Evolutionary conservation across 2,329 filamentous ascomycete genomes (phyloP).

Genomic region (Thermomyces lanuginosus): DNA sequence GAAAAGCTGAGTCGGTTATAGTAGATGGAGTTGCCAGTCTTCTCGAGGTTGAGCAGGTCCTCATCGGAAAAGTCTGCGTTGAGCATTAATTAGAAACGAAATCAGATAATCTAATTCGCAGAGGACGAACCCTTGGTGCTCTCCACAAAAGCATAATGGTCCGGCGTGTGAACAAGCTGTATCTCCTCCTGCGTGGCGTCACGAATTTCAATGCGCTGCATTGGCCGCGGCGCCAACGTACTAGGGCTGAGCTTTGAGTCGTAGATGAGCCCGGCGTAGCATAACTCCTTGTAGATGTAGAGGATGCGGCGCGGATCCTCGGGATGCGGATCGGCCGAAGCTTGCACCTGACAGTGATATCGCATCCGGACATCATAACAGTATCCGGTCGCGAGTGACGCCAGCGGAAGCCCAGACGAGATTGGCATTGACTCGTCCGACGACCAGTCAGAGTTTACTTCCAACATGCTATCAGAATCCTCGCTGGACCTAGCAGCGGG

Average conservation of each 20-base stretch:
- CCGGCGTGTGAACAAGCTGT: constrained; percentile 56
- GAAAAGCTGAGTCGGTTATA: constrained; percentile 68
- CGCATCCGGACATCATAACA: constrained; percentile 95
- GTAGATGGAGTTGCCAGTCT: constrained; percentile 60
- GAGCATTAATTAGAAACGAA: background rate
- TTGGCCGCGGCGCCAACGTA: constrained; percentile 35
- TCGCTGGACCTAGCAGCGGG: constrained; percentile 9
- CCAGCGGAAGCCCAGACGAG: constrained; percentile 28
- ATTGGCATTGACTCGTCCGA: constrained; percentile 16
- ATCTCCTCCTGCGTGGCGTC: constrained; percentile 67
- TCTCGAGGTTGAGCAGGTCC: constrained; percentile 53
- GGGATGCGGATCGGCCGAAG: constrained; percentile 59
- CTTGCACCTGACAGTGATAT: constrained; percentile 72
- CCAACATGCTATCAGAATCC: constrained; percentile 19
- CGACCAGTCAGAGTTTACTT: constrained; percentile 27
- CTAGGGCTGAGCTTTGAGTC: constrained; percentile 34
- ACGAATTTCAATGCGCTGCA: constrained; percentile 58
- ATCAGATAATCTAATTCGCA: background rate
- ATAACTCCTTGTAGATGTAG: constrained; percentile 81
- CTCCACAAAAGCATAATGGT: constrained; percentile 66
- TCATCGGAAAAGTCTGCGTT: constrained; percentile 33
- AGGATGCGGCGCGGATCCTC: constrained; percentile 88
- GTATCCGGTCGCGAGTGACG: constrained; percentile 52
- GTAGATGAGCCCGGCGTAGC: constrained; percentile 61
- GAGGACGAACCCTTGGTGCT: constrained; percentile 30